A percentile compares a stretch with the other conserved stretches of the same genome.
Evolutionary conservation across 768 basidiomycete species (phyloP).

Genomic region (Dendrothele bispora): DNA sequence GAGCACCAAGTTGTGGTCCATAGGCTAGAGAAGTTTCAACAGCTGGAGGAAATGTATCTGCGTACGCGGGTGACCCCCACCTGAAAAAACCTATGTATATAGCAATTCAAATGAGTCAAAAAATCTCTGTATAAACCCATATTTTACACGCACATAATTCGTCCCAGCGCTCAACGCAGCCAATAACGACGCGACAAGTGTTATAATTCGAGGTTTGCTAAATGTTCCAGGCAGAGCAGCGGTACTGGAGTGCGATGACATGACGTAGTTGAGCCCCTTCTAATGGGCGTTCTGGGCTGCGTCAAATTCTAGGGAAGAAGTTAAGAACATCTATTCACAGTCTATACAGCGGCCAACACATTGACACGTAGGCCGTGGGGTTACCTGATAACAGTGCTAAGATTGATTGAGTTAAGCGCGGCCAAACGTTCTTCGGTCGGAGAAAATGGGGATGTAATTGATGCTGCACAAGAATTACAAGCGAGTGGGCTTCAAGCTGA

Average conservation of each 20-base stretch:
- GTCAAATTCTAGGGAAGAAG: no score
- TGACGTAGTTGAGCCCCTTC: no score
- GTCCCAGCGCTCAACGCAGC: constrained; percentile 8
- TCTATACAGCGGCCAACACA: no score
- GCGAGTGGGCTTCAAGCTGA: no score
- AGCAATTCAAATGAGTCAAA: neutral
- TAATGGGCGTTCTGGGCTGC: no score
- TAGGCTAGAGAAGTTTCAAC: constrained; percentile 41
- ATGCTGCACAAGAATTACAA: no score
- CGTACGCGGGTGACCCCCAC: constrained; percentile 2
- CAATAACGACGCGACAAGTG: constrained; percentile 2
- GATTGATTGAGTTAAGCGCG: no score
- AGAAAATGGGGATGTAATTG: no score
- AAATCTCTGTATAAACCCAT: neutral
- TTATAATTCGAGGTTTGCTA: constrained; percentile 21
- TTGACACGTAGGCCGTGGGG: no score
- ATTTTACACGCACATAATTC: constrained; percentile 7
- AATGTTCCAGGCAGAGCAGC: neutral
- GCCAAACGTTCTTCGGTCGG: no score
- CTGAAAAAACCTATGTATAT: constrained; percentile 7
- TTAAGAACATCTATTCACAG: no score
- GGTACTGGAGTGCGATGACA: neutral
- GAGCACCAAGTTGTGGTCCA: constrained; percentile 61
- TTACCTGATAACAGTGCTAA: no score
- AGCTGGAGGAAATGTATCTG: neutral